Evolutionary conservation across 352 stramenopile species (phyloP).

Genomic region (Phytophthora palmivora): DNA sequence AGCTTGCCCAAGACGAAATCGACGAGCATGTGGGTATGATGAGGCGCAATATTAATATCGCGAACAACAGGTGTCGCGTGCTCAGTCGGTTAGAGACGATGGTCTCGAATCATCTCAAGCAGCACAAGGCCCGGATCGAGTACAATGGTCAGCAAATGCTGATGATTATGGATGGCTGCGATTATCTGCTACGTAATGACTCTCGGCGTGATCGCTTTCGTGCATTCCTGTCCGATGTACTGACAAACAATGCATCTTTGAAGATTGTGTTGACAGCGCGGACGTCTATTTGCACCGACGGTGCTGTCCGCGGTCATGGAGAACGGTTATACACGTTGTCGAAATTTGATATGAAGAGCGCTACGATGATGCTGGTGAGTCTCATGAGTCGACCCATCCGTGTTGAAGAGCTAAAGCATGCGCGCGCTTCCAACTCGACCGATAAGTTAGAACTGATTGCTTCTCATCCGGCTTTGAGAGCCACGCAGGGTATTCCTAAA

Average conservation of each 20-base stretch:
- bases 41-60: conserved; percentile 51
- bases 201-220: conserved; percentile 67
- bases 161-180: conserved; percentile 76
- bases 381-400: conserved; percentile 78
- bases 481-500: conserved; percentile 70
- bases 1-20: conserved; percentile 65
- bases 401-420: conserved; percentile 67
- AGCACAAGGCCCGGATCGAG: conserved; percentile 58
- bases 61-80: conserved; percentile 47
- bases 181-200: conserved; percentile 64
- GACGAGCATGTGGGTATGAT: conserved; percentile 62
- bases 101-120: conserved; percentile 58
- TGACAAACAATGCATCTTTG: conserved; percentile 75
- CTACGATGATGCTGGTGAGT: conserved; percentile 79
- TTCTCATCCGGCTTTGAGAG: conserved; percentile 69
- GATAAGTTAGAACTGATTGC: conserved; percentile 81
- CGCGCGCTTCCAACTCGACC: conserved; percentile 35
- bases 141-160: conserved; percentile 67
- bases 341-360: conserved; percentile 73
- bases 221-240: conserved; percentile 66
- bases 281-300: conserved; percentile 68
- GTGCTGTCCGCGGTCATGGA: conserved; percentile 69
- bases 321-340: conserved; percentile 74
- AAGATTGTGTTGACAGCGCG: conserved; percentile 78
- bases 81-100: conserved; percentile 59